Conservation (phyloP, 2,329 filamentous ascomycete species). For the Trichoderma pleuroti region DNA sequence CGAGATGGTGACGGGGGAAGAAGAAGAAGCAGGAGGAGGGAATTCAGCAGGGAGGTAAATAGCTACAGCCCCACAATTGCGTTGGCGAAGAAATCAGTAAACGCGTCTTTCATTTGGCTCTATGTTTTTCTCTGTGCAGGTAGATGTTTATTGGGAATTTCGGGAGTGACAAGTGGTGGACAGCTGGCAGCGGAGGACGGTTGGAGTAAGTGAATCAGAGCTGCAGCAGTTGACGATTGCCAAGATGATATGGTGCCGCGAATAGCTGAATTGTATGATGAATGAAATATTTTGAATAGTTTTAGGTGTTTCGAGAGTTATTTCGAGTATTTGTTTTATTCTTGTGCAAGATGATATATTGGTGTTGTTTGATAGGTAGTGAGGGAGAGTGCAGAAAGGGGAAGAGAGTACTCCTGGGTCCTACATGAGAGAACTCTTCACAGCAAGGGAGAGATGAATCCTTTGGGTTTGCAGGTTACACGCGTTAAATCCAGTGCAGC, state of each 20-base stretch:
- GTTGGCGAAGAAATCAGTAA: slow-evolving; percentile 1
- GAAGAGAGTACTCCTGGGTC: not conserved
- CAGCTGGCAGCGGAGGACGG: slow-evolving; percentile 1
- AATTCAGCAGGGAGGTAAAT: slow-evolving; percentile 1
- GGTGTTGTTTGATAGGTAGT: not conserved
- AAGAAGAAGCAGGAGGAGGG: slow-evolving; percentile 1
- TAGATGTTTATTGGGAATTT: not conserved
- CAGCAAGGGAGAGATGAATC: not conserved
- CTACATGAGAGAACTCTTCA: not conserved
- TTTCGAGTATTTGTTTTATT: not conserved
- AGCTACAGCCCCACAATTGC: slow-evolving; percentile 7
- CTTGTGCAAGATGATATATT: not conserved
- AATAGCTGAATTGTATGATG: not conserved
- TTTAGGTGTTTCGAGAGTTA: not conserved
- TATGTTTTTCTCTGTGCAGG: not conserved
- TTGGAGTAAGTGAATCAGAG: not conserved
- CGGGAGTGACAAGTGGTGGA: not conserved
- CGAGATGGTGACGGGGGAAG: not conserved
- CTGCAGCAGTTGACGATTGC: not conserved
- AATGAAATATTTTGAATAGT: not conserved
- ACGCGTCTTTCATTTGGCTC: not conserved
- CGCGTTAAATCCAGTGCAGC: not conserved
- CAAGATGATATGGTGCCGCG: not conserved
- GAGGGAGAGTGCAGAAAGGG: not conserved
- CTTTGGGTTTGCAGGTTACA: not conserved